Base-by-base conservation (phyloP, 169 alveolate genomes). In the Plasmodium gallinaceum region DNA sequence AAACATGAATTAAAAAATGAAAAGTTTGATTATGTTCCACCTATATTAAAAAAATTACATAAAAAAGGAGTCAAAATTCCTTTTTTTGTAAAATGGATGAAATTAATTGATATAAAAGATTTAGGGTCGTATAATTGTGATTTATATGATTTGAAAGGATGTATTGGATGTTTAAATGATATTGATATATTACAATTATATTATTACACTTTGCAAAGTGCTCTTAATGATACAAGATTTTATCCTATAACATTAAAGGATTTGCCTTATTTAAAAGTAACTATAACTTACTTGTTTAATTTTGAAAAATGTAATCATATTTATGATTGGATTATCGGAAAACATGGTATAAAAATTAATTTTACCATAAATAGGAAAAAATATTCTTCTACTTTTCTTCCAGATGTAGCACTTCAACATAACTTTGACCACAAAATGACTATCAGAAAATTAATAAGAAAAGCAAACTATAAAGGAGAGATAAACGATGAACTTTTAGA, bases 301-400 rank as follows among this genome's bases (percentile, higher is more conserved):
- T 45, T 46, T 73, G 75, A 93, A 92, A 48, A 73, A n/a, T 90
- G 93, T 42, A 68, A 70, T 14, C 90, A 88, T 83, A 90, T 78
- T 10, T 52, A 69, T 24, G 96, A 93, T 64, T 93, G 96, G 96
- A 91, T 46, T 8, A 65, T 93, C 22, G 96, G 96, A 7, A 93
- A 71, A 43, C 96, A 93, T 74, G 96, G 96, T 4, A 58, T 93
- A 16, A 64, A 64, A 39, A 61, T 93, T 8, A 69, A 62, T 45
- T 93, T 93, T 45, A 90, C 74, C 5, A 16, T 46, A 1, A 73
- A 91, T 10, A 86, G 88, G 8, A 52, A 48, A 61, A 64, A 78
- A 62, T 93, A 93, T 70, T 88, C 94, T 10, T 76, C 96, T 20
- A 93, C 96, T 3, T 93, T 91, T 54, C 88, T 93, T 52, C 96